Evolutionary conservation across 441 rosid species (phyloP), one percentile per base, ranked within the genome.

Genomic region (Pelargonium australe): DNA sequence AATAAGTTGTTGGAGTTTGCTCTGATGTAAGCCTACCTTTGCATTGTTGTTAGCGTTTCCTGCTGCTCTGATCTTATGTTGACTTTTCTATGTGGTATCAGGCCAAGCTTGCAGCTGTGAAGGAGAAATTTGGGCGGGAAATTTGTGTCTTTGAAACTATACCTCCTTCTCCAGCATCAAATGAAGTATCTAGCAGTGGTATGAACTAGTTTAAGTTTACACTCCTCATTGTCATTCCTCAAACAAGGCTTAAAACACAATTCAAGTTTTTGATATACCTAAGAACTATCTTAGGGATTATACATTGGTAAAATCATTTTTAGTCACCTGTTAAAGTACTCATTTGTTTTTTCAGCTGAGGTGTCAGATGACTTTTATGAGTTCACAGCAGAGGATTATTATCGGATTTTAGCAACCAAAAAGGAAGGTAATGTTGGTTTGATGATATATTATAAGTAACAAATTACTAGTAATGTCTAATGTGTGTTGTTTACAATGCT

Each of bases 301-400:
- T 3, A 44, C 0, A 8, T 72, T 47, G 6, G 40, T 28, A 28
- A 28, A 1, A 28, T 28, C 34, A 3, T 2, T 28, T 28, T 28
- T 28, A 28, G 34, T 28, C 34, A 28, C 34, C 34, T 28, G 34
- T 28, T 28, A 28, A 28, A 28, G 34, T 67, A 3, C 3, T 51
- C 61, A 68, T 28, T 73, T 62, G 66, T 45, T 69, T 53, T 13
- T 13, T 70, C 67, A 43, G 77, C 85, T 83, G 94, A 86, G 44
- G 91, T 83, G 69, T 69, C 91, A 3, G 98, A 93, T 80, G 98
- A 86, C 57, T 89, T 80, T 75, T 90, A 85, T 61, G 96, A 89
- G 80, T 84, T 93, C 83, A 89, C 96, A 34, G 79, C 97, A 0
- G 91, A 85, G 76, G 98, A 93, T 74, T 93, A 85, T 55, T 77